Evolutionary conservation across 371 early-diverging fungal genomes (phyloP), one percentile per base, ranked within the genome.

Genomic region (Globomyces sp.): DNA sequence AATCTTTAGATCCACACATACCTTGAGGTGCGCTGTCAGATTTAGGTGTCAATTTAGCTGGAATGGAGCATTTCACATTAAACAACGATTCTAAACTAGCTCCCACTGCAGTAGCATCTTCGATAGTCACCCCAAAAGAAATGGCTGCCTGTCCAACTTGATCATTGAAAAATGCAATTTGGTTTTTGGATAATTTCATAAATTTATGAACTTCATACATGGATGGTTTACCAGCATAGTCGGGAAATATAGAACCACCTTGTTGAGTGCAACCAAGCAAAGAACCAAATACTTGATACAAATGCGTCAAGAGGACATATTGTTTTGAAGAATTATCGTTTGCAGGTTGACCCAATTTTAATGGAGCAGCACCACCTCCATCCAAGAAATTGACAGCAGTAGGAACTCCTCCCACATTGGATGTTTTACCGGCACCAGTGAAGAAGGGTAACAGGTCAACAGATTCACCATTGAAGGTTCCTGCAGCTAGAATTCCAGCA

Each of bases 321-420:
- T 64, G 65, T 9, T 39, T 64, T 53, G 39, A 44, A 45, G 53
- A 55, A 5, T 13, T 40, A 39, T 55, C 45, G 42, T 43, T 64
- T 8, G 65, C 65, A 9, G 65, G 65, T 2, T 8, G 40, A 13
- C 55, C 57, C 11, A 37, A 10, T 44, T 55, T 52, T 34, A 64
- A 57, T 41, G 65, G 52, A 43, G 37, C 65, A 44, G 65, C 65
- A 57, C 65, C 65, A 45, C 65, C 65, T 2, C 52, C 65, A 44
- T 64, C 65, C 43, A 64, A 57, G 24, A 64, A 64, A 57, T 64
- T 64, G 65, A 64, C 51, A 40, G 41, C 42, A 34, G 65, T 39
- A 8, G 57, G 57, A 11, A 50, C 51, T 13, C 57, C 57, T n/a
- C 42, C 42, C 9, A 52, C 36, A 57, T 64, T 64, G 2, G 65